Evolutionary conservation across 306 rosid species (phyloP).

Genomic region (Myrica gale): DNA sequence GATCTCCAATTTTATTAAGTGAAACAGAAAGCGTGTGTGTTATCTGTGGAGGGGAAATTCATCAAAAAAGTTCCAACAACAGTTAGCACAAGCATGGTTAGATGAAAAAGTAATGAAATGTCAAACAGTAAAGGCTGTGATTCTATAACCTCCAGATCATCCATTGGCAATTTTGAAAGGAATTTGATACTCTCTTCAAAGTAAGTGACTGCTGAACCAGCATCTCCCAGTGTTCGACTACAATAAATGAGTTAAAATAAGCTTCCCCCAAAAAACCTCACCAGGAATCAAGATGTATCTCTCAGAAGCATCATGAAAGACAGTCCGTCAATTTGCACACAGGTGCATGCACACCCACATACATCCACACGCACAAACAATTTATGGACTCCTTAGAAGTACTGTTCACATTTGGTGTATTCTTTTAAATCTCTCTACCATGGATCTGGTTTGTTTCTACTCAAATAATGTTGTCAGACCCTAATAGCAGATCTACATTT

Average conservation of each 20-base stretch:
- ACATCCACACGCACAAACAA: too few species aligned
- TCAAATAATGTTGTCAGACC: too few species aligned
- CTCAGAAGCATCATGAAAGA: too few species aligned
- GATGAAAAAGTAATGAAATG: background rate
- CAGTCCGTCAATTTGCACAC: too few species aligned
- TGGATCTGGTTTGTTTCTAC: too few species aligned
- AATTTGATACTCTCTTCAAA: constrained; percentile 87
- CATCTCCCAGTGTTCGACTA: constrained; percentile 91
- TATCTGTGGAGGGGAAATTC: constrained; percentile 43
- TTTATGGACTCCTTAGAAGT: too few species aligned
- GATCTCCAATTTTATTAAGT: constrained; percentile 95
- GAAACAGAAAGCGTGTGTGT: constrained; percentile 92
- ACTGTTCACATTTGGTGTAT: too few species aligned
- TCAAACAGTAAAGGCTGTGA: constrained; percentile 25
- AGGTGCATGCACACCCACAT: too few species aligned
- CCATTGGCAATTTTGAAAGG: constrained; percentile 76
- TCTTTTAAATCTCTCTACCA: too few species aligned
- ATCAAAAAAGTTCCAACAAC: background rate
- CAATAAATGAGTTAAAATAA: constrained; percentile 23
- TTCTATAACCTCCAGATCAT: constrained; percentile 68
- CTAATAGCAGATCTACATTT: too few species aligned
- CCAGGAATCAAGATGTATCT: too few species aligned
- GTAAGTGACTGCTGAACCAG: constrained; percentile 65
- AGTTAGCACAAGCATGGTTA: background rate
- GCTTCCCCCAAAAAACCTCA: too few species aligned